Evolutionary conservation across 2,329 filamentous ascomycete species (phyloP), one percentile per base, ranked within the genome.

Genomic region (Cadophora gregata): DNA sequence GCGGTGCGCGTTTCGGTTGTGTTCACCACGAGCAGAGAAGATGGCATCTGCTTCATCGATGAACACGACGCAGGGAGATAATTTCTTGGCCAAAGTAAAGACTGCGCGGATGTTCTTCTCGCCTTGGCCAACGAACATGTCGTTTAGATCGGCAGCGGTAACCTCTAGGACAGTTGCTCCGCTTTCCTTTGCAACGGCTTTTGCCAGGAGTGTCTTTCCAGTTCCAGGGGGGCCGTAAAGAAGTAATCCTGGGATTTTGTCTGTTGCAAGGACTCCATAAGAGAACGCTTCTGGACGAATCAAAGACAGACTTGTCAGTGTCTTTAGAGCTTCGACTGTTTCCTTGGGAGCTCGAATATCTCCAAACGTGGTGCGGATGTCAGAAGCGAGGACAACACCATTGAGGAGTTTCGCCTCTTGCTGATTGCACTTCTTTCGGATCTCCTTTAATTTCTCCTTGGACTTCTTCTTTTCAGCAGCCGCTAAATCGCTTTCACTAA

Each of bases 1-100:
- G 59, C 94, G 88, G 73, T 96, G 92, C 12, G 70, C 61, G 1
- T 87, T 89, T 6, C 87, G 87, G 33, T 92, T 85, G 72, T 88
- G 89, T 67, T 85, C 83, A 47, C 86, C 85, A 63, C 96, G 88
- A 19, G 91, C 90, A 29, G 92, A 92, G 64, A 99, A 91, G 58
- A 99, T 89, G 8, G 95, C 92, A 77, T 99, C 96, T 25, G 94
- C 96, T 80, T 99, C 96, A 75, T 99, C 96, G 69, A 99, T 93
- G 80, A 99, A 98, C 60, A 99, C 92, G 19, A 99, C 90, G 75
- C 94, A 94, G 0, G 96, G 96, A 1, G 91, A 90, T 8, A 97
- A 86, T 78, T 97, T 97, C 80, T 93, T 93, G 4, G 96, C 96
- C 0, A 98, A 84, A 0, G 88, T 91, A 80, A 99, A 99, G 48